Evolutionary conservation across 148 eudicot species (phyloP), one percentile per base, ranked within the genome.

Genomic region (Chenopodium album): DNA sequence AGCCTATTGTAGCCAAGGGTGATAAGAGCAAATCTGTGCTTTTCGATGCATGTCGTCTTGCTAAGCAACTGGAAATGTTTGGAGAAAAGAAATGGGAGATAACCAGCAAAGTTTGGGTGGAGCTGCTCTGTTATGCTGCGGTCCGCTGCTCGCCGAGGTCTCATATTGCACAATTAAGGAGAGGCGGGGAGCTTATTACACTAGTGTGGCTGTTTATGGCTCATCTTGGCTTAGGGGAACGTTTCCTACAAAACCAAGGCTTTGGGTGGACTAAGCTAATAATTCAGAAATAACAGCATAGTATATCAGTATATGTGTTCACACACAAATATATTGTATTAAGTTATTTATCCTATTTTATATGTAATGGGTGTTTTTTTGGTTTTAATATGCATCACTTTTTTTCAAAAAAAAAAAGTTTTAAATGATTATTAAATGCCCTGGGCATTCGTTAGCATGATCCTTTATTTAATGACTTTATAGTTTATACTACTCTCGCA

Each of bases 1-100:
- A 14, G 29, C 84, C 84, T 2, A 59, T 41, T 0, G 11, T 56
- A 13, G 83, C 84, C 2, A 79, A 84, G 71, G 88, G 88, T 1
- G 87, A 82, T n/a, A 72, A 26, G 22, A 86, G 85, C 50, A 84
- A 86, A 19, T 89, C 89, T 12, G 86, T 89, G 77, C 60, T 85
- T 17, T 87, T 82, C 10, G 86, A 85, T 47, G 87, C 85, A 0
- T 80, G 84, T 34, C 82, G 76, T 16, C 71, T 88, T 54, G 88
- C 88, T 0, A 71, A 73, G 59, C 46, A 82, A 68, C 74, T 88
- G 29, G 66, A 73, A 37, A 47, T 73, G 69, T 19, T 86, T 2
- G 80, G 47, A 14, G 52, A 22, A 1, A 26, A 50, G 2, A 62
- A 82, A 64, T 87, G 89, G 91, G 79, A 78, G 71, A 28, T 85